Evolutionary conservation across 2,329 filamentous ascomycete genomes (phyloP).

Genomic region (Alternaria sp.): DNA sequence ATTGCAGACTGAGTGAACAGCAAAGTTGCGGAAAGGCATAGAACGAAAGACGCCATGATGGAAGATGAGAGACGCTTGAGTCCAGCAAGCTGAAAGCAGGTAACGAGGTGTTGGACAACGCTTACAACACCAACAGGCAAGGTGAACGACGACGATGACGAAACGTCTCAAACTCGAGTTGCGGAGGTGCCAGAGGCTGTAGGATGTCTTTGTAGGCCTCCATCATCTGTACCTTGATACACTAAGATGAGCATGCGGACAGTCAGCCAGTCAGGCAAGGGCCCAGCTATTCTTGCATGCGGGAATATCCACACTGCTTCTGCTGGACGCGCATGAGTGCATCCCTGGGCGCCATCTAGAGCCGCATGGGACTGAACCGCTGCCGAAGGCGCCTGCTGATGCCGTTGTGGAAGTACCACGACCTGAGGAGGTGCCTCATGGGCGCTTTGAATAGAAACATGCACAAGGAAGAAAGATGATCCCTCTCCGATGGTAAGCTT

Average conservation of each 20-base stretch:
- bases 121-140: slow-evolving; percentile 15
- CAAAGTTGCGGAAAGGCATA: slow-evolving; percentile 39
- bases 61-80: slow-evolving; percentile 30
- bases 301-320: slow-evolving; percentile 20
- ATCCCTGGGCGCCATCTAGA: slow-evolving; percentile 30
- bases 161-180: slow-evolving; percentile 30
- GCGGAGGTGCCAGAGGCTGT: slow-evolving; percentile 26
- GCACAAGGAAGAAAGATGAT: slow-evolving; percentile 29
- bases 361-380: slow-evolving; percentile 28
- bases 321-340: slow-evolving; percentile 26
- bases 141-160: slow-evolving; percentile 22
- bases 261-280: slow-evolving; percentile 33
- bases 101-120: slow-evolving; percentile 9
- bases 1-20: slow-evolving; percentile 46
- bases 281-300: slow-evolving; percentile 37
- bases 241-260: slow-evolving; percentile 32
- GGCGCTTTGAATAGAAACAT: slow-evolving; percentile 37
- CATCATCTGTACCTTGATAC: slow-evolving; percentile 22
- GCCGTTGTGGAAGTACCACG: slow-evolving; percentile 24
- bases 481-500: slow-evolving; percentile 26
- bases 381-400: slow-evolving; percentile 41
- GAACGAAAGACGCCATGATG: slow-evolving; percentile 37
- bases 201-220: slow-evolving; percentile 45
- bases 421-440: slow-evolving; percentile 26
- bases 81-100: slow-evolving; percentile 36